A percentile compares a stretch with the other conserved stretches of the same genome.
Conservation (phyloP, 2,329 filamentous ascomycete genomes). For the Claviceps maximensis region DNA sequence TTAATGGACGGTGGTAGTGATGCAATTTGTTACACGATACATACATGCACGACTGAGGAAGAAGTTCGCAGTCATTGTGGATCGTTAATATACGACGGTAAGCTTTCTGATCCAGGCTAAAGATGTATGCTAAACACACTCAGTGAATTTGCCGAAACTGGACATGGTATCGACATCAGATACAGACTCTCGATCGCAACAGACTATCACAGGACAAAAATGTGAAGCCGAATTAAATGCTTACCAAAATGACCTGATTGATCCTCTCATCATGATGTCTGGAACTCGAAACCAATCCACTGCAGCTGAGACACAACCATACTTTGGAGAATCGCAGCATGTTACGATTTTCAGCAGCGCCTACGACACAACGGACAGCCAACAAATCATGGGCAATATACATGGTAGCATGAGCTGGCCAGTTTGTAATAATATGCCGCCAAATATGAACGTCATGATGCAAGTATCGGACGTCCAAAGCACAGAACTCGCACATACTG, state of each 20-base stretch:
- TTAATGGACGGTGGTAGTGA: slow-evolving; percentile 3
- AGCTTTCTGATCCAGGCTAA: not conserved
- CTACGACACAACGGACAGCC: not conserved
- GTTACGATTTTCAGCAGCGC: not conserved
- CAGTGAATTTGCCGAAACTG: not conserved
- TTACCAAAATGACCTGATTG: not conserved
- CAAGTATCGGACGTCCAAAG: not conserved
- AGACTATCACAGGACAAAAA: not conserved
- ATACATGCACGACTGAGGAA: slow-evolving; percentile 7
- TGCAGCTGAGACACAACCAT: not conserved
- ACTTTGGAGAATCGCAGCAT: not conserved
- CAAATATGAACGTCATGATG: not conserved
- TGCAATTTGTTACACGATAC: slow-evolving; percentile 6
- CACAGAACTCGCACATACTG: not conserved
- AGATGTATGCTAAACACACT: not conserved
- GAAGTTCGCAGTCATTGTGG: slow-evolving; percentile 5
- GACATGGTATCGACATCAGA: not conserved
- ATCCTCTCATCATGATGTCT: not conserved
- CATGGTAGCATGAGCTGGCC: not conserved
- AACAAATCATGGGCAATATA: not conserved
- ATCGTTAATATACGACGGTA: slow-evolving; percentile 6
- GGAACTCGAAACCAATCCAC: not conserved
- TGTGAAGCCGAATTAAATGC: not conserved
- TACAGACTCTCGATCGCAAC: not conserved
- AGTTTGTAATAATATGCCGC: not conserved